phyloP scores from a whole-genome alignment of 805 yeast species.

The Candida ulmi region DNA sequence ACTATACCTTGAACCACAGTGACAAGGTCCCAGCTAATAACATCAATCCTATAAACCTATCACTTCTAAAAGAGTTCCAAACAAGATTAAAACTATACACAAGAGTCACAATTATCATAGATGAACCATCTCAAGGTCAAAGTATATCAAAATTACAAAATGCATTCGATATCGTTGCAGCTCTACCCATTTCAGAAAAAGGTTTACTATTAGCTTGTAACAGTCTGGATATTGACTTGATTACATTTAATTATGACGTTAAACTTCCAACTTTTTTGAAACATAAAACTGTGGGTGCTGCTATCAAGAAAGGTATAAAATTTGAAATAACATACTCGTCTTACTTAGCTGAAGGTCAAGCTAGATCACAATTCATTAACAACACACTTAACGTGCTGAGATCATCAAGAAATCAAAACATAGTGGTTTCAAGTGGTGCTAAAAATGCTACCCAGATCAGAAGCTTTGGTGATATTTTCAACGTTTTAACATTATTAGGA shows the following conservation, averaged over 20 bases:
- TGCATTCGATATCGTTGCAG: conserved; percentile 73
- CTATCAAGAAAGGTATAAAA: conserved; percentile 73
- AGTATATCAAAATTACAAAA: conserved; percentile 37
- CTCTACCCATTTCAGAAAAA: conserved; percentile 75
- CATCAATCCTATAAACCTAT: conserved; percentile 37
- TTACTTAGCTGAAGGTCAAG: conserved; percentile 35
- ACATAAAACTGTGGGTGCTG: conserved; percentile 81
- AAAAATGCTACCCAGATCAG: conserved; percentile 50
- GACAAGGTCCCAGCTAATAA: conserved; percentile 46
- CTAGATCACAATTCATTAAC: conserved; percentile 59
- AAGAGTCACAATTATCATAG: conserved; percentile 69
- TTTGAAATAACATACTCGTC: conserved; percentile 72
- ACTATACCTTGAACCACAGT: conserved; percentile 48
- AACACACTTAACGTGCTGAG: conserved; percentile 72
- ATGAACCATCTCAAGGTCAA: conserved; percentile 74
- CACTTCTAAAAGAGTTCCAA: conserved; percentile 18
- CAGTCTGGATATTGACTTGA: conserved; percentile 73
- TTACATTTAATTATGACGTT: conserved; percentile 62
- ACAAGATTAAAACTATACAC: conserved; percentile 47
- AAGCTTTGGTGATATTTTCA: conserved; percentile 61
- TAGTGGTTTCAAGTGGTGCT: conserved; percentile 78
- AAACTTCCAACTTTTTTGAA: conserved; percentile 72
- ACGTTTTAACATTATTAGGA: conserved; percentile 64
- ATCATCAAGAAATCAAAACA: conserved; percentile 75
- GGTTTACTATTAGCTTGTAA: conserved; percentile 71